phyloP scores from a whole-genome alignment of 139 green algal genomes.

The Spirogloea muscicola region DNA sequence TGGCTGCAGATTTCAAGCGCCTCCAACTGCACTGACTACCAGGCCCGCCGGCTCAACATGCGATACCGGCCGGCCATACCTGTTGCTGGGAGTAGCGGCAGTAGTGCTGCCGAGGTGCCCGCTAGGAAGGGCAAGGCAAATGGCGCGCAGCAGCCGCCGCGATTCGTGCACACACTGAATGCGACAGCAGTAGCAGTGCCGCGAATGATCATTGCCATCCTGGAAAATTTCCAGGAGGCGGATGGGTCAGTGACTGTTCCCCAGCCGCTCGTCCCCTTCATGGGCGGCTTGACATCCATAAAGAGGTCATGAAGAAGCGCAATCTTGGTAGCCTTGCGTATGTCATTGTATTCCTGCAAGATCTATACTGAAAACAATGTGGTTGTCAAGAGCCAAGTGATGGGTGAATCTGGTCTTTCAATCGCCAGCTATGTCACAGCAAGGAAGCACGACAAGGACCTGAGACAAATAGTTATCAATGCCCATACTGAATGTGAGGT shows the following conservation, averaged over 20 bases:
- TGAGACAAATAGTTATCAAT: too few species aligned
- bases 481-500: too few species aligned
- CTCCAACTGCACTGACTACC: constrained; percentile 99
- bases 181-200: constrained; percentile 93
- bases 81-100: too few species aligned
- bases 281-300: constrained; percentile 74
- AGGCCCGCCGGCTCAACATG: constrained; percentile 87
- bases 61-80: constrained; percentile 64
- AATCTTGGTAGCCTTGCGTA: too few species aligned
- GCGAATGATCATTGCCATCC: constrained; percentile 93
- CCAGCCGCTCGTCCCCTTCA: constrained; percentile 75
- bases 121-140: constrained; percentile 58
- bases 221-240: constrained; percentile 94
- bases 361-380: too few species aligned
- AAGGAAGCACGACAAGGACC: too few species aligned
- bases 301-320: too few species aligned
- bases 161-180: constrained; percentile 97
- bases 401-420: too few species aligned
- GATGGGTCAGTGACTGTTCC: constrained; percentile 89
- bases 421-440: too few species aligned
- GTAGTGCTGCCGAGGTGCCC: too few species aligned
- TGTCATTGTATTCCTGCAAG: too few species aligned
- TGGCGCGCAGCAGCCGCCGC: constrained; percentile 55
- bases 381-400: too few species aligned
- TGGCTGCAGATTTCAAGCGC: constrained; percentile 62